Base-by-base conservation (phyloP, 495 filamentous ascomycete species). In the Penicillium canariense region DNA sequence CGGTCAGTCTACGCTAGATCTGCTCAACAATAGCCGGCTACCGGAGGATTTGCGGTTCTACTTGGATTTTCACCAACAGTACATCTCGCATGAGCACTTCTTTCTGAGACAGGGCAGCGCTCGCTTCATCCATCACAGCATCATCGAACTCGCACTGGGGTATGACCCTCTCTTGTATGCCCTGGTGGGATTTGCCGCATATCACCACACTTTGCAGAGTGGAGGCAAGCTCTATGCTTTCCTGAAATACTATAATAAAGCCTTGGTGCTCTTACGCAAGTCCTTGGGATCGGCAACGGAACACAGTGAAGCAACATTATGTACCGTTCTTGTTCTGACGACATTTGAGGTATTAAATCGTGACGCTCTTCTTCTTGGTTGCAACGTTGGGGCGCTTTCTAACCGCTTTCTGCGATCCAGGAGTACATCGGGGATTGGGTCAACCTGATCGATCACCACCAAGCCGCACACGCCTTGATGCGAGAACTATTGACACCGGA, bases 381-480 rank as follows among this genome's bases (percentile, higher is more conserved):
- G 22, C 6, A 14, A n/a, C 14, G 3, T 45, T 45, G 26, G 31
- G 28, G 36, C 11, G 3, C 2, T 46, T 17, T 27, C 22, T 62
- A 43, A 54, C 17, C 4, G 26, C 36, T 14, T 11, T 45, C 30
- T 15, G 20, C 22, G 40, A 17, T 25, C 18, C 31, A 97, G 93
- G 94, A 97, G 73, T 94, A 89, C 61, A 80, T 96, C 50, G 94
- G 94, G 8, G 94, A 98, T 64, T 97, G 89, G 89, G 82, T 90
- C 48, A 96, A 93, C 62, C 77, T 97, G 38, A 83, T 93, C 64
- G 87, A 90, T 28, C 94, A 98, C 70, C 91, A 96, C 68, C 92
- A 86, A 69, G 94, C 93, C 5, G 93, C 94, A 1, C 82, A 88
- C 62, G 81, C 88, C 47, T 81, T 98, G 56, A 76, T 98, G 38